Evolutionary conservation across 179 eudicot genomes (phyloP).

Genomic region (Silene noctiflora): DNA sequence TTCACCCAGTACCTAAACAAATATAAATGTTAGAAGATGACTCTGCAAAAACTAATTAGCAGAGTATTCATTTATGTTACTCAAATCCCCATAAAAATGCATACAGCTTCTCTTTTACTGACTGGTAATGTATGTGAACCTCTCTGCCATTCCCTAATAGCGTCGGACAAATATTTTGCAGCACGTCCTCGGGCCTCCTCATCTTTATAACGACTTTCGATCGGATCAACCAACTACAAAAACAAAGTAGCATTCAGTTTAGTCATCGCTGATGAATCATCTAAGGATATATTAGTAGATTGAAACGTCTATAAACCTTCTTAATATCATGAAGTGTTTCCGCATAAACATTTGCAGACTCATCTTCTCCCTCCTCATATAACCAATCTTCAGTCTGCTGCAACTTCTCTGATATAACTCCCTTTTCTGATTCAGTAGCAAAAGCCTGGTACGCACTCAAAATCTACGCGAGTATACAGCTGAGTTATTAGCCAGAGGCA

Average conservation of each 20-base stretch:
- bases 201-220: constrained; percentile 71
- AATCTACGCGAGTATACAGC: constrained; percentile 42
- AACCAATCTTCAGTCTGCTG: constrained; percentile 96
- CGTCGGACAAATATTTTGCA: constrained; percentile 35
- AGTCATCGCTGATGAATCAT: constrained; percentile 7
- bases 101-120: constrained; percentile 61
- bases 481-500: constrained; percentile 13
- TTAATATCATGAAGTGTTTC: constrained; percentile 57
- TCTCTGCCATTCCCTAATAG: constrained; percentile 41
- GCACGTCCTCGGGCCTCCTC: constrained; percentile 68
- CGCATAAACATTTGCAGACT: constrained; percentile 63
- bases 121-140: constrained; percentile 47
- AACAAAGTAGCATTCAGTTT: constrained; percentile 3
- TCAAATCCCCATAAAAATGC: constrained; percentile 20
- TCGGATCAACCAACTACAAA: constrained; percentile 67
- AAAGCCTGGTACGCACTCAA: constrained; percentile 59
- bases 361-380: constrained; percentile 91
- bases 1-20: constrained; percentile 52
- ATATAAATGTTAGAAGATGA: background rate
- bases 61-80: background rate
- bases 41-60: background rate
- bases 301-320: constrained; percentile 42
- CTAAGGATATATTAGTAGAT: background rate
- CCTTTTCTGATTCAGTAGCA: constrained; percentile 65
- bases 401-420: constrained; percentile 53